Evolutionary conservation across 129 eudicot genomes (phyloP).

Genomic region (Escallonia herrerae): DNA sequence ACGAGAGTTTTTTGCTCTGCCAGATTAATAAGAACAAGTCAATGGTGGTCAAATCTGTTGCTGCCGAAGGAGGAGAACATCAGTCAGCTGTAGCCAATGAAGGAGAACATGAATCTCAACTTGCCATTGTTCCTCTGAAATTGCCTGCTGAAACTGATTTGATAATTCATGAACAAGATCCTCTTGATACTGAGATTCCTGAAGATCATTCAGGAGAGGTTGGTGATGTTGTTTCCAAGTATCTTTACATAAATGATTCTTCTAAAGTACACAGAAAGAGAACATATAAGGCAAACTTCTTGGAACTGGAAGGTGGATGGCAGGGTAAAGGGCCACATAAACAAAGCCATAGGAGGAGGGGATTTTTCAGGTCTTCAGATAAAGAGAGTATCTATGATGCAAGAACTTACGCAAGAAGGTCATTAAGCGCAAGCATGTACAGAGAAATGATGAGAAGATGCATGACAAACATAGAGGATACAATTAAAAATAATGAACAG

Average conservation of each 20-base stretch:
- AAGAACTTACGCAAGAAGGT: constrained; percentile 42
- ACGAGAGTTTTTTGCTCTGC: constrained; percentile 24
- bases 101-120: constrained; percentile 22
- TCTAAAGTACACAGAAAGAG: constrained; percentile 22
- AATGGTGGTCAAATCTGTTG: constrained; percentile 36
- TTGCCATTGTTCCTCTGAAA: constrained; percentile 32
- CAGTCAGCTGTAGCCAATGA: not conserved
- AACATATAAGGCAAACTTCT: constrained; percentile 8
- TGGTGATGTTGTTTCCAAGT: constrained; percentile 42
- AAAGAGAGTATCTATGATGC: constrained; percentile 65
- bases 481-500: constrained; percentile 45
- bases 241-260: constrained; percentile 39
- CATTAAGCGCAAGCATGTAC: constrained; percentile 63
- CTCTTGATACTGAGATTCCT: constrained; percentile 29
- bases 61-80: constrained; percentile 15
- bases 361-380: constrained; percentile 23
- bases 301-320: constrained; percentile 36
- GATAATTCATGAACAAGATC: constrained; percentile 13
- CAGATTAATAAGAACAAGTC: constrained; percentile 20
- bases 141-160: constrained; percentile 10
- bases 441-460: constrained; percentile 75
- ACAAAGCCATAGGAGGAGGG: constrained; percentile 29
- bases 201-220: constrained; percentile 26
- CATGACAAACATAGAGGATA: constrained; percentile 78
- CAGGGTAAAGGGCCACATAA: constrained; percentile 19